Evolutionary conservation across 1,284 basidiomycete genomes (phyloP), one percentile per base, ranked within the genome.

Genomic region (Ustilago loliicola): DNA sequence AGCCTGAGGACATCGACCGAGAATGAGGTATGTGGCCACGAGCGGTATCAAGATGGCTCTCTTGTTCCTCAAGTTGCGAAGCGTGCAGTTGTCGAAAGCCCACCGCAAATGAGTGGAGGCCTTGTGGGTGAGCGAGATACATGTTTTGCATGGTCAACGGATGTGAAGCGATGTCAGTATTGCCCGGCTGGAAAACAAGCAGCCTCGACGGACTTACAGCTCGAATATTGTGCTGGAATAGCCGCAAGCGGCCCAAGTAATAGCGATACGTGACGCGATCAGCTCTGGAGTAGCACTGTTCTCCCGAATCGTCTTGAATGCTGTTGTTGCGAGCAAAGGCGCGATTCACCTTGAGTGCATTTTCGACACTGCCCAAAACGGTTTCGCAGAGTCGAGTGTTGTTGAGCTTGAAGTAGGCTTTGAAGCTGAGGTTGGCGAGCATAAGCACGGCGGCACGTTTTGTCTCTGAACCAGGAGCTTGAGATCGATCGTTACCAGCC

Each of bases 311-410:
- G 34, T 72, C 72, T 11, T 58, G 51, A n/a, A 62, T 53, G 50
- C 63, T 61, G 19, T 52, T 66, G 36, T 62, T 67, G 52, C 48
- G 63, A 8, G 66, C 53, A 52, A 58, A 70, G 32, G 57, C 63
- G 40, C 75, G 72, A 50, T 86, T 86, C 48, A 82, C 65, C n/a
- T 80, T 79, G 54, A 86, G 63, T 7, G 87, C 86, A 61, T 87
- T 87, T 32, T 86, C 79, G 21, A 87, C 86, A 52, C 86, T 87
- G 27, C 86, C 87, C 17, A 88, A 67, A n/a, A 88, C 87, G 0
- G 88, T 88, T 64, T 88, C 87, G 73, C 87, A 88, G 1, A 88
- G 72, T 2, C 87, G 83, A 34, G 88, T 85, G 61, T 88, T 88
- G 62, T 87, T 85, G 67, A 85, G 78, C 60, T 80, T 79, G 64